Evolutionary conservation across 2,329 filamentous ascomycete genomes (phyloP).

Genomic region (Scortechinia acanthostroma): DNA sequence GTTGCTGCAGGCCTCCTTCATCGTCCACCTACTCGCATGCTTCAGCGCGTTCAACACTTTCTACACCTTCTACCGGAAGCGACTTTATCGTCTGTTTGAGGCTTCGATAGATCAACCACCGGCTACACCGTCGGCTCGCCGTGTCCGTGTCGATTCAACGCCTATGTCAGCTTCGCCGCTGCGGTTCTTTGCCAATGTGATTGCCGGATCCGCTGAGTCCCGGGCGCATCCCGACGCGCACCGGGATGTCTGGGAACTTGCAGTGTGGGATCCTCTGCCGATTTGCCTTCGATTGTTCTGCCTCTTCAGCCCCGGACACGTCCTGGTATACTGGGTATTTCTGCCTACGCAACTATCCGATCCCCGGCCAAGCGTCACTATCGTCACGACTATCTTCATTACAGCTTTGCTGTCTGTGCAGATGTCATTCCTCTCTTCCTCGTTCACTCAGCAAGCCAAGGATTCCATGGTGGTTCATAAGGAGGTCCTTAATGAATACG

Average conservation of each 20-base stretch:
- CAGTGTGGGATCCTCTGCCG: constrained; percentile 87
- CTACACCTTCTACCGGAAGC: constrained; percentile 74
- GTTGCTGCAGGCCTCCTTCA: constrained; percentile 48
- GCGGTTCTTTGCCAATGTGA: constrained; percentile 61
- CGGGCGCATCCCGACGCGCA: constrained; percentile 76
- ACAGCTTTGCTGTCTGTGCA: constrained; percentile 71
- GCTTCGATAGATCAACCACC: constrained; percentile 70
- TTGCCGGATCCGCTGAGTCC: constrained; percentile 70
- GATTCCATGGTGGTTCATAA: constrained; percentile 79
- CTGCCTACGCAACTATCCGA: constrained; percentile 73
- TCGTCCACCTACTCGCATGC: constrained; percentile 63
- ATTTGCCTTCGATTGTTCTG: constrained; percentile 77
- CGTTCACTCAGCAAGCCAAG: constrained; percentile 77
- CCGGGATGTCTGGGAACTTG: constrained; percentile 88
- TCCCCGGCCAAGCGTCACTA: constrained; percentile 74
- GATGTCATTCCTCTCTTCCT: constrained; percentile 65
- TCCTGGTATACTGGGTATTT: constrained; percentile 83
- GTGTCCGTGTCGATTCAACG: constrained; percentile 81
- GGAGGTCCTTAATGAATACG: constrained; percentile 90
- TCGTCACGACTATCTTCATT: constrained; percentile 75
- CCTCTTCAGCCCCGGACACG: constrained; percentile 85
- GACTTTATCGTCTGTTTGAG: constrained; percentile 87
- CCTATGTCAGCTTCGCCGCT: constrained; percentile 74
- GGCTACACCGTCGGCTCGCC: constrained; percentile 76
- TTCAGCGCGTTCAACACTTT: constrained; percentile 71